phyloP scores from a whole-genome alignment of 2,329 filamentous ascomycete species.

The Pseudopyricularia cyperi region DNA sequence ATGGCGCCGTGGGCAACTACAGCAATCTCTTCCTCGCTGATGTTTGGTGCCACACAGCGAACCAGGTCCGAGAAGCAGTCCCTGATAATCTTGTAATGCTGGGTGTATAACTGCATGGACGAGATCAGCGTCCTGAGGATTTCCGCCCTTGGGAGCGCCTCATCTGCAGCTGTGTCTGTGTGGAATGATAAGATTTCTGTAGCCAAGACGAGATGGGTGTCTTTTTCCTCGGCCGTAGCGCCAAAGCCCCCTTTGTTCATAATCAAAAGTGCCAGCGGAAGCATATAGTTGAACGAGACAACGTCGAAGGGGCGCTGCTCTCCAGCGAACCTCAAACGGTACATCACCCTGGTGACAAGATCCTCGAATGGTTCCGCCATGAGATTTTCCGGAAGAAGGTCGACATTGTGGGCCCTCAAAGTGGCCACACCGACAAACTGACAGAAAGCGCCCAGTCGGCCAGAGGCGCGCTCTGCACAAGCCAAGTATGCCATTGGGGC shows the following conservation, averaged over 20 bases:
- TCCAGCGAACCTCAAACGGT: conserved; percentile 76
- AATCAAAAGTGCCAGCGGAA: conserved; percentile 70
- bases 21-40: conserved; percentile 56
- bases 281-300: conserved; percentile 74
- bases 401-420: conserved; percentile 63
- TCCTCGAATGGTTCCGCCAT: conserved; percentile 71
- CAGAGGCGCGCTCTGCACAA: conserved; percentile 62
- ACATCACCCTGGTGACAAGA: conserved; percentile 77
- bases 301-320: conserved; percentile 91
- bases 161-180: conserved; percentile 64
- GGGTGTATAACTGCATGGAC: conserved; percentile 78
- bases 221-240: conserved; percentile 59
- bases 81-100: conserved; percentile 91
- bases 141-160: conserved; percentile 61
- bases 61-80: conserved; percentile 83
- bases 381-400: conserved; percentile 57
- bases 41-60: conserved; percentile 72
- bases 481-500: conserved; percentile 68
- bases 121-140: conserved; percentile 59
- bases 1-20: conserved; percentile 69
- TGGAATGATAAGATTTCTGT: conserved; percentile 85
- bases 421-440: conserved; percentile 82
- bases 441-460: conserved; percentile 61
- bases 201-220: conserved; percentile 80
- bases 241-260: conserved; percentile 70